Percentiles rank a stretch among this genome's conserved stretches.
These are phyloP conservation scores for Botrytis paeoniae DNA, from an alignment of 2,329 filamentous ascomycete species.

Conservation along the genomic window DNA sequence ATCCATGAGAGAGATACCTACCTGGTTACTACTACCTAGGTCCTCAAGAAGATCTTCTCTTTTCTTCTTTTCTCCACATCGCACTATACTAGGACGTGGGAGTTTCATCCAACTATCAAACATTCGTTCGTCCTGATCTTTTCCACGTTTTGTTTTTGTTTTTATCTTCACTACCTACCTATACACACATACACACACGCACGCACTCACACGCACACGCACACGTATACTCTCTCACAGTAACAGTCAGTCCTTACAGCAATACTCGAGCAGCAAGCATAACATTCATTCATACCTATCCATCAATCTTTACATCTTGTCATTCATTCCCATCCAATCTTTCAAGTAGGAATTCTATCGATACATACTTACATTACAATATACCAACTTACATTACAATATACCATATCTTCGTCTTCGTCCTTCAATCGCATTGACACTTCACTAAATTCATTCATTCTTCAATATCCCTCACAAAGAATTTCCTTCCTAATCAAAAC, in stretches of 20 bases:
- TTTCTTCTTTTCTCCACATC: not conserved
- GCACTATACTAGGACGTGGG: not conserved
- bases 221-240: not conserved
- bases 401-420: not conserved
- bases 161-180: not conserved
- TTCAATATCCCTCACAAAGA: not conserved
- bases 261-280: not conserved
- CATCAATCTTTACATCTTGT: not conserved
- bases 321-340: not conserved
- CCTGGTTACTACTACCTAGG: not conserved
- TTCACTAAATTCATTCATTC: not conserved
- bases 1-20: not conserved
- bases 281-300: not conserved
- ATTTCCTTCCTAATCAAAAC: not conserved
- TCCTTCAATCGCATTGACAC: slow-evolving; percentile 9
- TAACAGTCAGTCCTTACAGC: not conserved
- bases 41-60: not conserved
- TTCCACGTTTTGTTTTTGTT: not conserved
- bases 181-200: not conserved
- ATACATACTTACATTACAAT: not conserved
- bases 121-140: not conserved
- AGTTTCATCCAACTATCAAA: not conserved
- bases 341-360: not conserved
- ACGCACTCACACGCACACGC: not conserved
- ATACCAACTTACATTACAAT: not conserved